Conservation (phyloP, 2,329 filamentous ascomycete genomes). For the Stromatinia cepivora region DNA sequence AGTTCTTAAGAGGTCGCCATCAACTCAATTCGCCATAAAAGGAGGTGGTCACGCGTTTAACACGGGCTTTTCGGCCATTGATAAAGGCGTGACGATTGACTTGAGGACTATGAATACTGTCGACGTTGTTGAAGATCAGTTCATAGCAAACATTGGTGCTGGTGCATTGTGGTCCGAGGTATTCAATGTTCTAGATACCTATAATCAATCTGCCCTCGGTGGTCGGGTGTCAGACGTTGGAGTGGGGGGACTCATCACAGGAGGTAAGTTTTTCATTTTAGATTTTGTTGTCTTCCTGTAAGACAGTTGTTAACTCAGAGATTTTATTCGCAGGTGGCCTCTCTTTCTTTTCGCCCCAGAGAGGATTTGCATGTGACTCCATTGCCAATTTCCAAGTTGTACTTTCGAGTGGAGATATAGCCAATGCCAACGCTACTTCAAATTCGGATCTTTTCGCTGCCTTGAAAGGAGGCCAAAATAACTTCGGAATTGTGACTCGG, state of each 20-base stretch:
- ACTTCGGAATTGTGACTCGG: constrained; percentile 32
- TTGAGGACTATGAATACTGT: constrained; percentile 24
- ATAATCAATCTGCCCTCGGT: constrained; percentile 41
- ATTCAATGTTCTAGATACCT: constrained; percentile 41
- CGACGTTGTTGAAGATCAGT: constrained; percentile 30
- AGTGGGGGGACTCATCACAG: constrained; percentile 23
- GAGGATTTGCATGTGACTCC: constrained; percentile 50
- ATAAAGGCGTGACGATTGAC: constrained; percentile 27
- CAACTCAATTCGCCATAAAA: constrained; percentile 42
- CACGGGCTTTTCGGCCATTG: constrained; percentile 25
- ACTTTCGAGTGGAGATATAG: not conserved
- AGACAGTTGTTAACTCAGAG: too few relatives aligned
- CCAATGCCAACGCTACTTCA: not conserved
- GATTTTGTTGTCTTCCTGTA: too few relatives aligned
- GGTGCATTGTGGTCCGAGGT: constrained; percentile 45
- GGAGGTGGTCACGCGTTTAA: constrained; percentile 43
- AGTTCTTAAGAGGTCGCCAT: constrained; percentile 10
- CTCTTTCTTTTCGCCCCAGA: constrained; percentile 34
- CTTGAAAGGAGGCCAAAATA: constrained; percentile 28
- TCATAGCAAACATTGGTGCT: constrained; percentile 39
- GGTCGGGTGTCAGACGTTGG: constrained; percentile 39
- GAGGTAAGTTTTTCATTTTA: constrained; percentile 8
- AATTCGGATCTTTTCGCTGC: constrained; percentile 26
- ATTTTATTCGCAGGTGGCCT: constrained; percentile 20
- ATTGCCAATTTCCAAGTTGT: constrained; percentile 43